Evolutionary conservation across 148 eudicot species (phyloP), one percentile per base, ranked within the genome.

Genomic region (Chenopodium formosanum): DNA sequence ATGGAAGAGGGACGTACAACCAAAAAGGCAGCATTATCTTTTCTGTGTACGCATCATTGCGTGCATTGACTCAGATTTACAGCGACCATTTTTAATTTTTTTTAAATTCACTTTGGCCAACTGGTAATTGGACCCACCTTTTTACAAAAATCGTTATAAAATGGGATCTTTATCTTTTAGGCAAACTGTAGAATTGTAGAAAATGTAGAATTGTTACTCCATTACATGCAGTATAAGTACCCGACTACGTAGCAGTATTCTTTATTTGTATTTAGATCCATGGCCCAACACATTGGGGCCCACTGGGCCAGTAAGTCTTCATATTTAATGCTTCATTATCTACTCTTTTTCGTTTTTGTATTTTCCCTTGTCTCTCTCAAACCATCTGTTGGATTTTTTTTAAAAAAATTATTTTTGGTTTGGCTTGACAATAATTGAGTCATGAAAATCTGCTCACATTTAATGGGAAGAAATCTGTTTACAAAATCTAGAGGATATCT

Each of bases 11-110:
- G 62, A 22, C 34, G 67, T 56, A 75, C 65, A 75, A 48, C 47
- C 31, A 75, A 56, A 50, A 52, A n/a, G 67, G 66, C 78, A 56
- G 17, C 53, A 29, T 62, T 67, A 67, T 78, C 80, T 66, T 78
- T 65, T 78, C 40, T 67, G 37, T 17, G 70, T 19, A 32, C 58
- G 73, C 80, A 78, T 67, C 63, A 78, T 66, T 78, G 73, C n/a
- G 40, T 65, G 63, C 63, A 65, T 78, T 78, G 74, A 78, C 80
- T 78, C 23, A 67, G 22, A 66, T 64, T 23, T 32, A 3, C 16
- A 77, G 29, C 11, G 14, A 64, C 68, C 29, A 62, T 25, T 50
- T 74, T 74, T 23, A 32, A 32, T 27, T 7, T 13, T 67, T 27
- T 12, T 13, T 56, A 19, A 13, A 1, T 67, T 67, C 37, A 67